Percentiles rank a stretch among this genome's conserved stretches.
Evolutionary conservation across 176 grass and related monocot species (phyloP).

Genomic region (Eragrostis nindensis): DNA sequence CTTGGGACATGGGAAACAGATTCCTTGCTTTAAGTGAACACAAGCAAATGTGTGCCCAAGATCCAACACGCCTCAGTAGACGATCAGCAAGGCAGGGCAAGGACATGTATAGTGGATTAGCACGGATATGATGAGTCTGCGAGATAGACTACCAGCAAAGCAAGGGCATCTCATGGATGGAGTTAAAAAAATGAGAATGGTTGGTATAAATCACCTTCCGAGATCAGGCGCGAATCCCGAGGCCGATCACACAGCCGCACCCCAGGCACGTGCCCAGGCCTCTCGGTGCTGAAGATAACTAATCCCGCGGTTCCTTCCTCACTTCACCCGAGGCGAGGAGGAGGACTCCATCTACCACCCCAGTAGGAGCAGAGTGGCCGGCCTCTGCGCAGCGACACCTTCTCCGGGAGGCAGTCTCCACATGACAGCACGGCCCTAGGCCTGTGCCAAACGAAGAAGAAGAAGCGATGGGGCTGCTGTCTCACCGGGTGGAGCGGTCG

Average conservation of each 20-base stretch:
- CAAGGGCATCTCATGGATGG: not conserved
- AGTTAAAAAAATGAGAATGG: not conserved
- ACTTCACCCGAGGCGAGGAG: not conserved
- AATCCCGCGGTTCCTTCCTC: not conserved
- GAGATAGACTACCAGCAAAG: too few relatives aligned
- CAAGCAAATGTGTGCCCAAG: not conserved
- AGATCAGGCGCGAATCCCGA: slow-evolving; percentile 40
- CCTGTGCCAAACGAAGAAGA: not conserved
- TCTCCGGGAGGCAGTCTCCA: too few relatives aligned
- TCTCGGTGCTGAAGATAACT: slow-evolving; percentile 30
- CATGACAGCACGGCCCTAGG: not conserved
- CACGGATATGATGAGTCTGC: too few relatives aligned
- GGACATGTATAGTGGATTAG: too few relatives aligned
- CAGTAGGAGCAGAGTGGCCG: not conserved
- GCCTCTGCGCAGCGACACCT: too few relatives aligned
- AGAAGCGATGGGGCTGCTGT: slow-evolving; percentile 54
- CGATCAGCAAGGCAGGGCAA: too few relatives aligned
- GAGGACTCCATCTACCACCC: not conserved
- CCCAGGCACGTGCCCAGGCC: slow-evolving; percentile 27
- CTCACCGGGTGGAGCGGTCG: slow-evolving; percentile 53
- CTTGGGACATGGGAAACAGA: not conserved
- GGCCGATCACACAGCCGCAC: slow-evolving; percentile 21
- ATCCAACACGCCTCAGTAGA: not conserved
- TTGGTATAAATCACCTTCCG: not conserved
- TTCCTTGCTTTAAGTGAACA: not conserved